These are phyloP conservation scores for Naganishia sp. DNA, from an alignment of 1,284 basidiomycete species.

Conservation along the genomic window DNA sequence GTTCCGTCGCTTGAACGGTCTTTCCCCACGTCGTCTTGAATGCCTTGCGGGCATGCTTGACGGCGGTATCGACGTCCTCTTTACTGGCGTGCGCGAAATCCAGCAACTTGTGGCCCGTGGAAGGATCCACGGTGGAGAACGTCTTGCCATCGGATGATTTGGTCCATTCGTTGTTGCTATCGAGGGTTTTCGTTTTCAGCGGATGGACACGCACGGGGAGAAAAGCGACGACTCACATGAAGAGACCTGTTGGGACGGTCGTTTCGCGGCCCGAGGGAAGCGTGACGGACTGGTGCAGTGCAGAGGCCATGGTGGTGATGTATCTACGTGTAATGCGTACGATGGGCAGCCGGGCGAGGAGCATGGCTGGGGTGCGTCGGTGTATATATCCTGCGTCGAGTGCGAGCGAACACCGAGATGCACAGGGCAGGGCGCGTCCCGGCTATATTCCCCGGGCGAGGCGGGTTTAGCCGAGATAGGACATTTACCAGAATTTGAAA, in stretches of 20 bases:
- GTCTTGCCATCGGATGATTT: slow-evolving; percentile 39
- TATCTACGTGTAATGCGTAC: background rate
- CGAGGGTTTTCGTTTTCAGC: slow-evolving; percentile 50
- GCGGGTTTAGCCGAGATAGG: no score
- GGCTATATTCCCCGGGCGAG: no score
- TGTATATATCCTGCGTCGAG: no score
- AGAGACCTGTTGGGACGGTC: slow-evolving; percentile 74
- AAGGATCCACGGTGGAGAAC: slow-evolving; percentile 51
- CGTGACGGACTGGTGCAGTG: slow-evolving; percentile 30
- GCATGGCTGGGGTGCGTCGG: background rate
- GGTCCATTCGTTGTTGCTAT: slow-evolving; percentile 46
- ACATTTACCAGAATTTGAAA: no score
- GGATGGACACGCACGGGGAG: slow-evolving; percentile 59
- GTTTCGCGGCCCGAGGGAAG: slow-evolving; percentile 59
- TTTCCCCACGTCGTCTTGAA: slow-evolving; percentile 84
- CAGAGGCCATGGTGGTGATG: slow-evolving; percentile 21
- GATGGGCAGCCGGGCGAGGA: slow-evolving; percentile 3
- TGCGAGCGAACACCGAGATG: no score
- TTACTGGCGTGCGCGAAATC: slow-evolving; percentile 43
- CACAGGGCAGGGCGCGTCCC: no score
- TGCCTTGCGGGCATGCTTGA: slow-evolving; percentile 74
- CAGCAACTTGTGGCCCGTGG: slow-evolving; percentile 59
- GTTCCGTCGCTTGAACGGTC: slow-evolving; percentile 57
- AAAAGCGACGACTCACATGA: slow-evolving; percentile 60
- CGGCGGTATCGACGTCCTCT: slow-evolving; percentile 77